Base-by-base conservation (phyloP, 1,284 basidiomycete genomes). In the Trichosporon faecale region DNA sequence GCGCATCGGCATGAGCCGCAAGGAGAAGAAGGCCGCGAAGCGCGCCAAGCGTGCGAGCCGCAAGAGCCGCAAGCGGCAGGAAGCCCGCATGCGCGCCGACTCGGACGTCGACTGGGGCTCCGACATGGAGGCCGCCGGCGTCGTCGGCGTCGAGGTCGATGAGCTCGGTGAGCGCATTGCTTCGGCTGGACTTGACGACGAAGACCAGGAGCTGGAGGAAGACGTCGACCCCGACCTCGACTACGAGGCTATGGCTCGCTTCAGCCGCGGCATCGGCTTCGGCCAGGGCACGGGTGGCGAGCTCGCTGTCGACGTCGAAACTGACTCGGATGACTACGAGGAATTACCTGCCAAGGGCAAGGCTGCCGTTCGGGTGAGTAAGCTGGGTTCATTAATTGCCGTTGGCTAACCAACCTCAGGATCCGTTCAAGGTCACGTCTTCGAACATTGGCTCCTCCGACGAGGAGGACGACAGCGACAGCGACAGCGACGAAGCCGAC, bases 21-120 rank as follows among this genome's bases (percentile, higher is more conserved):
- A 72, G 67, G 70, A 70, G 21, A 76, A 76, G 69, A 80, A 76
- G 70, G 73, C 68, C 4, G 71, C 67, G 7, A 78, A 80, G 69
- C 73, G 69, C 37, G 76, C 76, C 35, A 80, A 79, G 69, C 69
- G 73, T 8, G 44, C 60, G 1, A 69, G 76, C 7, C 70, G 66
- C 31, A 73, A 77, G 60, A 69, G 72, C 1, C 67, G 64, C 70
- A 67, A 27, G 72, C 68, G 40, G 71, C 72, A 61, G 64, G 68
- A 61, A 52, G 66, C 57, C 66, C 72, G 31, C 70, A 70, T 52
- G 35, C 72, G 76, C 21, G 76, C 78, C n/a, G 83, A 81, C 70
- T 82, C 81, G 2, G 83, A 84, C 66, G 69, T 84, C 33, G 82
- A 84, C 12, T 84, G 83, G 83, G 83, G 83, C 14, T 80, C 78